Percentiles rank a stretch among this genome's conserved stretches.
Conservation (phyloP, 1,284 basidiomycete genomes). For the Fistulina hepatica region DNA sequence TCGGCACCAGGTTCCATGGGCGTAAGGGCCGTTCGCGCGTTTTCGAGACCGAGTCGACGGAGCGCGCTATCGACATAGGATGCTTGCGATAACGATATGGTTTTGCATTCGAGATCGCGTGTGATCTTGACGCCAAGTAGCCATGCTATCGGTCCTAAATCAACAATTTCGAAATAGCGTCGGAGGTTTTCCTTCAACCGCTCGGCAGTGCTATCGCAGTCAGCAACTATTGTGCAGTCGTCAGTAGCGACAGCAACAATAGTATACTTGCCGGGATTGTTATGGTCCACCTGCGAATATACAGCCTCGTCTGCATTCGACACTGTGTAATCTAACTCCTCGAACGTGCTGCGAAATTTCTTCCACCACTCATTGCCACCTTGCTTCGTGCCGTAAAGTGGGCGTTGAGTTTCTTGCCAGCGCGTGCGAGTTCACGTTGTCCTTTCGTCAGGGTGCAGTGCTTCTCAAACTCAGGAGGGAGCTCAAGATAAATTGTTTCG, state of each 20-base stretch:
- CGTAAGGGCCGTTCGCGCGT: constrained; percentile 11
- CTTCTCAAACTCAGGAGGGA: constrained; percentile 23
- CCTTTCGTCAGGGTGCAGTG: no score
- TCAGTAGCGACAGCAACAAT: constrained; percentile 23
- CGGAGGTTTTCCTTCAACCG: constrained; percentile 16
- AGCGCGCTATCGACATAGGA: constrained; percentile 19
- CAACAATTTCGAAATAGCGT: constrained; percentile 19
- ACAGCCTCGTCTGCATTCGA: constrained; percentile 4
- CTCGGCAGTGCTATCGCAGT: constrained; percentile 9
- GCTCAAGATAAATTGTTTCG: no score
- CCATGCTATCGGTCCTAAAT: constrained; percentile 21
- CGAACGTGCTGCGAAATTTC: not conserved
- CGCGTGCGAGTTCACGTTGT: no score
- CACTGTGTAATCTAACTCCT: constrained; percentile 4
- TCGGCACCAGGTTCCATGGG: constrained; percentile 14
- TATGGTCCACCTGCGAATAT: no score
- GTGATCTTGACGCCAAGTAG: constrained; percentile 19
- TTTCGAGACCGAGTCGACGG: constrained; percentile 13
- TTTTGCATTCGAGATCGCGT: constrained; percentile 12
- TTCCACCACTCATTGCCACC: constrained; percentile 7
- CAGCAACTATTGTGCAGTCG: constrained; percentile 21
- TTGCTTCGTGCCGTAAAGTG: constrained; percentile 7
- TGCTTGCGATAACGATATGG: constrained; percentile 19
- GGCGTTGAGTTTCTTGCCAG: no score
- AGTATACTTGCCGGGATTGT: constrained; percentile 2